phyloP scores from a whole-genome alignment of 306 rosid species.

The Lupinus albus region DNA sequence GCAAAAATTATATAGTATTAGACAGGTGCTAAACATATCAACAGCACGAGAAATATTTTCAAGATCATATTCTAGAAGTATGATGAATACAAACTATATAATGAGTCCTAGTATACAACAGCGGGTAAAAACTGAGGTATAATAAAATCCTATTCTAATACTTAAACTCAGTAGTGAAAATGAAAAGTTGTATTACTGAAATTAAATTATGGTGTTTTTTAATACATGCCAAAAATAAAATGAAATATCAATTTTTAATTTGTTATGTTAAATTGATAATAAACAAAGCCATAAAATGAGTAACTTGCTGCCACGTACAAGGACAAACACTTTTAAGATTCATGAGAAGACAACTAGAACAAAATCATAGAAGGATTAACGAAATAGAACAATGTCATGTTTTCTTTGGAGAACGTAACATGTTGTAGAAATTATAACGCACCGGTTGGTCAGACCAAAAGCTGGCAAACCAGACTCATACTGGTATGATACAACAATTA shows the following conservation, averaged over 20 bases:
- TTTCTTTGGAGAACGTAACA: neutral
- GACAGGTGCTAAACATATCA: conserved; percentile 26
- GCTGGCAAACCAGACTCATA: no score
- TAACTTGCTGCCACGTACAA: neutral
- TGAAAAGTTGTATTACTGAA: neutral
- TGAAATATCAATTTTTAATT: conserved; percentile 32
- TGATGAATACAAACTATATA: conserved; percentile 1
- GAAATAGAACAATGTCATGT: neutral
- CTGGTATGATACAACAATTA: no score
- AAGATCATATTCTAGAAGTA: conserved; percentile 22
- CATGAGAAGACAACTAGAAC: neutral
- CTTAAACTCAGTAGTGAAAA: neutral
- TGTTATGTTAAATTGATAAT: conserved; percentile 9
- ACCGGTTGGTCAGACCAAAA: no score
- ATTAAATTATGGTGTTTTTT: neutral
- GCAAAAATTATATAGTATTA: conserved; percentile 40
- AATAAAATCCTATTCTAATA: neutral
- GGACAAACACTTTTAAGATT: neutral
- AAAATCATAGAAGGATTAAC: neutral
- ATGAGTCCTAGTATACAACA: neutral
- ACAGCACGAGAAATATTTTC: conserved; percentile 32
- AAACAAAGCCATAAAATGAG: neutral
- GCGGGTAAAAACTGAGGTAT: neutral
- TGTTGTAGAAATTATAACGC: no score
- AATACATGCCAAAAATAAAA: neutral